Base-by-base conservation (phyloP, 768 basidiomycete species). In the Boletus vinaceobasis region DNA sequence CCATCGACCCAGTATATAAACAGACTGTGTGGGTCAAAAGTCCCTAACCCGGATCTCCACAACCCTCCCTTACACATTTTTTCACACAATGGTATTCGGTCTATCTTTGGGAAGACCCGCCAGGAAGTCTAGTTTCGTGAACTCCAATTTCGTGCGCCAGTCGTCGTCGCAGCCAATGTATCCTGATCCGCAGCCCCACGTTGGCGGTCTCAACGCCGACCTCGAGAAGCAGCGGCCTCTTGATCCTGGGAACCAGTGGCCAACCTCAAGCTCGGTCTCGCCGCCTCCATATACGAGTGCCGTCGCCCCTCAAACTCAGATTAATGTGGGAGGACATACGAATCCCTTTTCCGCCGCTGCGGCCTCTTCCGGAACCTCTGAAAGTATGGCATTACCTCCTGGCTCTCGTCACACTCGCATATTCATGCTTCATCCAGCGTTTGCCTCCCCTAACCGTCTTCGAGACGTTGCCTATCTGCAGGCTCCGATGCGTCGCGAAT, bases 261-360 rank as follows among this genome's bases (percentile, higher is more conserved):
- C n/a, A 27, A 6, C 42, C 14, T 33, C 56, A 32, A 31, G 31
- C 55, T 57, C 33, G 52, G 57, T 48, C 11, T 53, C 48, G 3
- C 68, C 66, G 3, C 70, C 68, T 19, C 70, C 68, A 29, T 70
- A 71, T 27, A 33, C 59, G 48, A 50, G 50, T 14, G 51, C 40
- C 21, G 45, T 37, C 13, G 19, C 48, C 10, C n/a, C 45, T 7
- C 55, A 43, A 26, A 40, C 27, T 51, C 62, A 57, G 17, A 59
- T 47, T n/a, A 52, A 50, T 29, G 48, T 17, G 13, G 35, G 3
- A 2, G 37, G 3, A 33, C 47, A 14, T 8, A 5, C 31, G 38
- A 17, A 42, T 29, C 65, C 44, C 23, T 32, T 43, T 47, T 46
- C 43, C 43, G 7, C 52, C 38, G 47, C 38, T 13, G 29, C 48